These are phyloP conservation scores for Gossypium longicalyx DNA, from an alignment of 345 rosid genomes.

Conservation along the genomic window DNA sequence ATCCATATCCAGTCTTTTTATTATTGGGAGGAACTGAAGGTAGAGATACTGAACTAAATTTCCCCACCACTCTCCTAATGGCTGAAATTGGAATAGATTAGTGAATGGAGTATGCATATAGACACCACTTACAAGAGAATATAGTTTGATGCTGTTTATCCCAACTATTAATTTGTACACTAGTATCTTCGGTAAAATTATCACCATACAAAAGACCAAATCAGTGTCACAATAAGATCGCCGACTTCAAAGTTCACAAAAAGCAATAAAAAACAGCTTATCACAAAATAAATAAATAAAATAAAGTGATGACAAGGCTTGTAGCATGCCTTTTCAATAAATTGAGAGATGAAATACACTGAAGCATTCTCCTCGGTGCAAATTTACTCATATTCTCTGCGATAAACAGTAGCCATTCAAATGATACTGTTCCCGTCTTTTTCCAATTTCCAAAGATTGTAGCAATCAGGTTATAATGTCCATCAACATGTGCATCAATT, in stretches of 20 bases:
- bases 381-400: neutral
- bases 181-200: neutral
- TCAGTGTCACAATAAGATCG: neutral
- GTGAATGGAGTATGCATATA: slow-evolving; percentile 3
- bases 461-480: neutral
- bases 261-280: neutral
- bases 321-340: neutral
- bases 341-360: neutral
- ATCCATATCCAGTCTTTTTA: slow-evolving; percentile 53
- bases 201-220: neutral
- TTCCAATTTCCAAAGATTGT: neutral
- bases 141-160: neutral
- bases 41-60: slow-evolving; percentile 38
- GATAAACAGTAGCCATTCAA: neutral
- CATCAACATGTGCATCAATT: neutral
- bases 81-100: slow-evolving; percentile 41
- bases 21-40: slow-evolving; percentile 46
- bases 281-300: neutral
- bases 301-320: neutral
- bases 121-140: slow-evolving; percentile 12
- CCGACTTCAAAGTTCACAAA: neutral
- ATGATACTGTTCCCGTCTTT: neutral
- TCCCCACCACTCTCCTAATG: slow-evolving; percentile 53
- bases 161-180: neutral
- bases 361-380: neutral